Evolutionary conservation across 768 basidiomycete genomes (phyloP).

Genomic region (Lanmaoa rubissima): DNA sequence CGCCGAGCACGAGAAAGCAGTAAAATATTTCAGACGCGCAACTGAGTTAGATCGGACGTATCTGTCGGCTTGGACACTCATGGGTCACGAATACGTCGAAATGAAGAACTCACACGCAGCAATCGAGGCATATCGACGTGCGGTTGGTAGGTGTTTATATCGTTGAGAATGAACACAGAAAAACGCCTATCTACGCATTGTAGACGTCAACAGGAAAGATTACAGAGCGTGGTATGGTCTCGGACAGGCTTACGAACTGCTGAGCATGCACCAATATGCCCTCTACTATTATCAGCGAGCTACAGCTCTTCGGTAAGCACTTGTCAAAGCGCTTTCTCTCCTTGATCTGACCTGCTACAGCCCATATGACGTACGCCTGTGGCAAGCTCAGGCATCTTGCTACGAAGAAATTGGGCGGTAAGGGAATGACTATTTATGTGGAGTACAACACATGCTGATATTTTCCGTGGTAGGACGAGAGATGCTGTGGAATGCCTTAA

Average conservation of each 20-base stretch:
- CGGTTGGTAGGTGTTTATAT: conserved; percentile 67
- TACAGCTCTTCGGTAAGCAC: conserved; percentile 75
- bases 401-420: conserved; percentile 91
- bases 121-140: conserved; percentile 95
- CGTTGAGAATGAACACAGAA: background rate
- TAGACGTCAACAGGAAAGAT: conserved; percentile 95
- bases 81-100: conserved; percentile 99
- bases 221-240: conserved; percentile 98
- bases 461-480: conserved; percentile 50
- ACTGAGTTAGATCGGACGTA: conserved; percentile 95
- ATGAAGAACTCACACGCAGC: conserved; percentile 99
- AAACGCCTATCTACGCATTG: background rate
- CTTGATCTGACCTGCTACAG: conserved; percentile 37
- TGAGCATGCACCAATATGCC: conserved; percentile 97
- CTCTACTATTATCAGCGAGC: conserved; percentile 96
- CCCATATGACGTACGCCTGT: conserved; percentile 93
- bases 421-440: conserved; percentile 16
- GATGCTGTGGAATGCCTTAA: conserved; percentile 93
- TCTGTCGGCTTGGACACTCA: conserved; percentile 95
- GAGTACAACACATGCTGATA: conserved; percentile 1
- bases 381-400: conserved; percentile 92
- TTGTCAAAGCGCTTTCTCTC: background rate
- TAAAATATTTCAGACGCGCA: conserved; percentile 91
- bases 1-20: conserved; percentile 92
- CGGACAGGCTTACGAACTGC: conserved; percentile 94